phyloP scores from a whole-genome alignment of 2,329 filamentous ascomycete genomes.

The Teratosphaeria pseudoeucalypti region DNA sequence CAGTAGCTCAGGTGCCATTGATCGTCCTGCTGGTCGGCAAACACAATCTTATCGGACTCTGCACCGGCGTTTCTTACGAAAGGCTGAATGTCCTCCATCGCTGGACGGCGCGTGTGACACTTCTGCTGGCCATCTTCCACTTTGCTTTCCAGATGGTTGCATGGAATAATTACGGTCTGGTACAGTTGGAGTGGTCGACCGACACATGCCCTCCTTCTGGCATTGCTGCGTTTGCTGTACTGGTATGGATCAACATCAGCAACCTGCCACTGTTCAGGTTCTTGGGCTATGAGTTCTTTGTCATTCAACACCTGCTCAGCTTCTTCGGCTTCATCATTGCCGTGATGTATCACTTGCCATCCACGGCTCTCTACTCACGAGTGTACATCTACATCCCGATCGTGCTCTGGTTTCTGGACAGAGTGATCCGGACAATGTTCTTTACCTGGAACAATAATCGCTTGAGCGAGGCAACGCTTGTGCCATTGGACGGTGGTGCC shows the following conservation, averaged over 20 bases:
- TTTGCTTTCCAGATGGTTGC: slow-evolving; percentile 17
- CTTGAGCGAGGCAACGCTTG: slow-evolving; percentile 15
- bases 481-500: slow-evolving; percentile 24
- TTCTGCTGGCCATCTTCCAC: slow-evolving; percentile 22
- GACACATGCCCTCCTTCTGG: slow-evolving; percentile 19
- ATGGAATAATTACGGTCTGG: slow-evolving; percentile 15
- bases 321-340: slow-evolving; percentile 29
- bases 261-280: slow-evolving; percentile 17
- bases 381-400: slow-evolving; percentile 22
- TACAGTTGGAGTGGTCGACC: slow-evolving; percentile 16
- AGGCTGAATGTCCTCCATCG: slow-evolving; percentile 27
- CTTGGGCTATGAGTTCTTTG: slow-evolving; percentile 21
- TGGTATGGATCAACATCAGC: slow-evolving; percentile 22
- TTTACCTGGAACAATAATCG: slow-evolving; percentile 26
- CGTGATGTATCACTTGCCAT: slow-evolving; percentile 25
- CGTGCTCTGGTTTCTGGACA: slow-evolving; percentile 17
- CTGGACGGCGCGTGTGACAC: slow-evolving; percentile 26
- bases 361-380: slow-evolving; percentile 17
- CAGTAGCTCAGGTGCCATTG: slow-evolving; percentile 29
- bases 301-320: slow-evolving; percentile 28
- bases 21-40: slow-evolving; percentile 31
- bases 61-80: slow-evolving; percentile 25
- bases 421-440: slow-evolving; percentile 18
- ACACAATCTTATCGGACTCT: slow-evolving; percentile 25
- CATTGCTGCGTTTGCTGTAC: slow-evolving; percentile 18